Conservation (phyloP, 108 stramenopile genomes). For the Fragilaria radians region DNA sequence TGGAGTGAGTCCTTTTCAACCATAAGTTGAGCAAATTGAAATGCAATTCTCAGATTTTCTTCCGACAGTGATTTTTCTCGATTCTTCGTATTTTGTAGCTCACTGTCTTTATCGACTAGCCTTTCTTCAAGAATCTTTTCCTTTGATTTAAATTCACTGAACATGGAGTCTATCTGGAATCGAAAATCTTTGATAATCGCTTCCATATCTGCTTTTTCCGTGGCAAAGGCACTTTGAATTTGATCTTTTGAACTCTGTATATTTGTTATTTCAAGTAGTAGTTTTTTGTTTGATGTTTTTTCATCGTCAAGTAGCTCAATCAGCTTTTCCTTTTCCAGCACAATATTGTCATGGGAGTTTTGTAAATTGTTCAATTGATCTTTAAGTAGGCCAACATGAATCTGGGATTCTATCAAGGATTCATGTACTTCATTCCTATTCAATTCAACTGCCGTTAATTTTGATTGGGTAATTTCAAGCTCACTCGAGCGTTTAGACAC, state of each 20-base stretch:
- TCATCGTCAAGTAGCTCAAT: background rate
- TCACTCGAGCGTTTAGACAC: background rate
- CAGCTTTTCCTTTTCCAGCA: background rate
- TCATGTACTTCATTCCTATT: background rate
- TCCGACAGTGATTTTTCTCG: slow-evolving; percentile 3
- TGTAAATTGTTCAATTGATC: background rate
- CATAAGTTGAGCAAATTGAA: slow-evolving; percentile 14
- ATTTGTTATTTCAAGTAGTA: background rate
- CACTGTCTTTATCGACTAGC: background rate
- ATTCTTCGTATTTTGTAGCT: too few relatives aligned
- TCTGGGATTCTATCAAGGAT: background rate
- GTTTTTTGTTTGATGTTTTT: background rate
- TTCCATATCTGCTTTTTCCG: slow-evolving; percentile 43
- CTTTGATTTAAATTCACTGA: slow-evolving; percentile 33
- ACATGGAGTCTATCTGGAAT: slow-evolving; percentile 18
- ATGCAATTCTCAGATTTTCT: slow-evolving; percentile 14
- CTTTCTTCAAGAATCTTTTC: background rate
- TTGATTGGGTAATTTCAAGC: background rate
- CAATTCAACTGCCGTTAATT: background rate
- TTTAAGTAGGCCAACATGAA: background rate
- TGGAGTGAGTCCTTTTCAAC: slow-evolving; percentile 6
- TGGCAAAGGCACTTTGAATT: background rate
- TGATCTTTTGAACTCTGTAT: background rate
- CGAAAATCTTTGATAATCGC: background rate
- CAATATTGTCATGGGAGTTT: background rate